Evolutionary conservation across 2,329 filamentous ascomycete genomes (phyloP).

Genomic region (Penicillium olsonii): DNA sequence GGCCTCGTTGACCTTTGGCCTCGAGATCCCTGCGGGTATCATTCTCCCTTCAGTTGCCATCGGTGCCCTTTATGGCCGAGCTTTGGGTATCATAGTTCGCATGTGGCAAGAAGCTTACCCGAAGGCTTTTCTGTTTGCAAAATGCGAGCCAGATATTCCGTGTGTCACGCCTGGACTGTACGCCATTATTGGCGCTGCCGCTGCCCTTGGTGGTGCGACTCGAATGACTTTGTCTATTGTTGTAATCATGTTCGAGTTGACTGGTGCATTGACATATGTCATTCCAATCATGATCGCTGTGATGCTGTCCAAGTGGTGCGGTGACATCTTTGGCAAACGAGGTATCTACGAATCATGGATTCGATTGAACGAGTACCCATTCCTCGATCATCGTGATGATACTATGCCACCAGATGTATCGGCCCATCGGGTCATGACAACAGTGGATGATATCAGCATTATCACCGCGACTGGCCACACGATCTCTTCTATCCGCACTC

Average conservation of each 20-base stretch:
- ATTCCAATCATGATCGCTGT: slow-evolving; percentile 98
- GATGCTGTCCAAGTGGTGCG: slow-evolving; percentile 98
- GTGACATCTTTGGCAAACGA: slow-evolving; percentile 86
- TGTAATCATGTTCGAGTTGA: slow-evolving; percentile 99
- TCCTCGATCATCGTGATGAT: slow-evolving; percentile 88
- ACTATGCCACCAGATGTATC: slow-evolving; percentile 76
- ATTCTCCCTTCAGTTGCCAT: slow-evolving; percentile 96
- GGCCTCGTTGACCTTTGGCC: slow-evolving; percentile 83
- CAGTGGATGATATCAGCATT: slow-evolving; percentile 84
- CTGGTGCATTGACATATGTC: slow-evolving; percentile 91
- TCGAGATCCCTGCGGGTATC: slow-evolving; percentile 93
- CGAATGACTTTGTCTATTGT: slow-evolving; percentile 98
- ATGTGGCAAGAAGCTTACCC: slow-evolving; percentile 82
- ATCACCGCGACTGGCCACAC: slow-evolving; percentile 88
- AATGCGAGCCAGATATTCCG: slow-evolving; percentile 79
- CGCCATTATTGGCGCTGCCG: slow-evolving; percentile 92
- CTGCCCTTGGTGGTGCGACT: slow-evolving; percentile 89
- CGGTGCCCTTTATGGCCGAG: slow-evolving; percentile 84
- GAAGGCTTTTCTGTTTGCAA: slow-evolving; percentile 71
- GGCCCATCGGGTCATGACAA: slow-evolving; percentile 87
- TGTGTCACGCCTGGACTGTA: slow-evolving; percentile 96
- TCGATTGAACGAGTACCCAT: slow-evolving; percentile 91
- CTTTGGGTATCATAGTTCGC: slow-evolving; percentile 84
- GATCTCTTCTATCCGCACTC: slow-evolving; percentile 68
- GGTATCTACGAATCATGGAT: slow-evolving; percentile 99